Evolutionary conservation across 306 rosid genomes (phyloP), one percentile per base, ranked within the genome.

Genomic region (Oxytropis ochrocephala): DNA sequence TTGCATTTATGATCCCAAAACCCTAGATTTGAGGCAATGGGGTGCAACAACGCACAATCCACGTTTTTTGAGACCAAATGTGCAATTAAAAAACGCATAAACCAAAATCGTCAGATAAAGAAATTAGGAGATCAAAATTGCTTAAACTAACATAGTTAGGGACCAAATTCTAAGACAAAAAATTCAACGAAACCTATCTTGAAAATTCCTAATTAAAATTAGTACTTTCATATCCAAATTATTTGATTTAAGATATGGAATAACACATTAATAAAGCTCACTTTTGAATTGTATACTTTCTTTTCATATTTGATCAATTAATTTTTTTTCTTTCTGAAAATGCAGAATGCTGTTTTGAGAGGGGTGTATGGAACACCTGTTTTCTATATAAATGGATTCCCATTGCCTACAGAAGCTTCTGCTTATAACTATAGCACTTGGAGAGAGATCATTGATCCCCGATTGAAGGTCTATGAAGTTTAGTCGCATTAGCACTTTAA

Each of bases 371-470:
- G 87, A 53, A 94, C 99, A 0, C 97, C 99, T 2, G 74, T 67
- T 79, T 94, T 91, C 96, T 90, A 70, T 75, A 79, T 90, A 46
- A 94, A 94, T 80, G 98, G 98, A 70, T 94, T 94, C 80, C 16
- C 81, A 66, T 75, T 91, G 80, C 88, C 95, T 10, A 88, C 74
- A 33, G 89, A 87, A 14, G 7, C 71, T 55, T 3, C 86, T 19
- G 0, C 68, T 61, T 24, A 24, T 24, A 85, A 83, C 73, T 88
- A 75, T 47, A 80, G 72, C 3, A 64, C 75, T 24, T 94, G 98
- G 98, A 88, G 73, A 69, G 73, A 72, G 69, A 48, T 83, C 70
- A 70, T 94, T 56, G 98, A 91, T 33, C 89, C 91, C 79, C 91
- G 73, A 36, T 90, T 48, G 43, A 39, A 59, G 69, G 51, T 24